Evolutionary conservation across 495 filamentous ascomycete species (phyloP), one percentile per base, ranked within the genome.

Genomic region (Margaritispora aquatica): DNA sequence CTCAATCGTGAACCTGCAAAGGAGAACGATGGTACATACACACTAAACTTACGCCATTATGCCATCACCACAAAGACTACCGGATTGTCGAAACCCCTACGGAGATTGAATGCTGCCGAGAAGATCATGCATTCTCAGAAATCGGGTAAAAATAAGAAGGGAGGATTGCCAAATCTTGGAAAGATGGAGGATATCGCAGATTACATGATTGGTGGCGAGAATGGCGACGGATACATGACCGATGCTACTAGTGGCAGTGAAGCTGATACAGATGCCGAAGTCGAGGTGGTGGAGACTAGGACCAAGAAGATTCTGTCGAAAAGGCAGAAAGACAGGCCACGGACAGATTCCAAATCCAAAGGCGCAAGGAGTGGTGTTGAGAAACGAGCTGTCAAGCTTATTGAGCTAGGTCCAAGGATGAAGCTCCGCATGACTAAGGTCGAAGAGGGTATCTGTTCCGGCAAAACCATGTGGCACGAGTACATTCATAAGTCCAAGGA

Each of bases 401-500:
- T 95, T 2, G 94, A 99, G 70, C 75, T 97, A 9, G 94, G 94
- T 0, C 94, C 94, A 2, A 85, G 94, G 54, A 83, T 99, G 87
- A 87, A 81, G 64, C 73, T 99, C 29, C 83, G 93, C 44, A 80
- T 99, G 81, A 87, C 88, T 54, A 97, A 99, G 74, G 92, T 99
- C 11, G 94, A 99, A 69, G 95, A 97, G 62, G 95, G 92, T 17
- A 71, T 97, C 13, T 97, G 92, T 67, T 81, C 83, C 29, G 94
- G 94, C 38, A 92, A 90, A 73, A 81, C 96, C 31, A 88, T 99
- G 88, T 97, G 95, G 94, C 95, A 99, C 73, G 91, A 96, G 66
- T 94, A 86, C 66, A 80, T 96, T 55, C 80, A 81, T 65, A 99
- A 97, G 78, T 84, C 86, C 1, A 83, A 82, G 63, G 76, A 83